phyloP scores from a whole-genome alignment of 1,139 yeast genomes.

The Meyerozyma elateridarum region DNA sequence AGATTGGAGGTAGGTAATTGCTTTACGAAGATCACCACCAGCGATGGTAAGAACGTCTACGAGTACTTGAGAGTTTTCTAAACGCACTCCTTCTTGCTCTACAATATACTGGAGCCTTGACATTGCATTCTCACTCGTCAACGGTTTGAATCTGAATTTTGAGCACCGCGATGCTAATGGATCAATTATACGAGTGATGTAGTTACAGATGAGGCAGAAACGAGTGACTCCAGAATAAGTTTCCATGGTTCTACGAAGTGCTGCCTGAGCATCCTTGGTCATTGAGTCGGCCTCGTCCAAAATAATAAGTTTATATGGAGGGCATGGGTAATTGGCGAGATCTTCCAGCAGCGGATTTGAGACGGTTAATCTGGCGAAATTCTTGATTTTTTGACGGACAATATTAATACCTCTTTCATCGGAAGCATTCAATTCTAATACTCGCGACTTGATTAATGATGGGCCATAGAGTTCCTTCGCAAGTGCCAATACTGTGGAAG shows the following conservation, averaged over 20 bases:
- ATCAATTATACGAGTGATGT: slow-evolving; percentile 92
- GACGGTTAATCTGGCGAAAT: slow-evolving; percentile 82
- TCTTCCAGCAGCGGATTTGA: slow-evolving; percentile 74
- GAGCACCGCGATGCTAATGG: slow-evolving; percentile 96
- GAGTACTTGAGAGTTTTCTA: slow-evolving; percentile 36
- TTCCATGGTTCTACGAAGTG: slow-evolving; percentile 94
- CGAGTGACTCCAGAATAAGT: slow-evolving; percentile 87
- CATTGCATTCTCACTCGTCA: slow-evolving; percentile 69
- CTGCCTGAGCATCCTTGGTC: slow-evolving; percentile 98
- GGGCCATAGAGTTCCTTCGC: slow-evolving; percentile 83
- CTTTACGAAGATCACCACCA: slow-evolving; percentile 88
- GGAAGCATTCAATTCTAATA: slow-evolving; percentile 89
- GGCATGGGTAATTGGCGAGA: slow-evolving; percentile 77
- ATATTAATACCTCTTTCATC: slow-evolving; percentile 95
- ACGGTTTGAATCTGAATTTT: slow-evolving; percentile 81
- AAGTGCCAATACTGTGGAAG: slow-evolving; percentile 85
- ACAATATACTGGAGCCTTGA: slow-evolving; percentile 61
- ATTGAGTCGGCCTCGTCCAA: slow-evolving; percentile 96
- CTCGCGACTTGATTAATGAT: slow-evolving; percentile 63
- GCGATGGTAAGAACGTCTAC: slow-evolving; percentile 59
- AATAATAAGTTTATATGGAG: slow-evolving; percentile 83
- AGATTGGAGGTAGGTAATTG: slow-evolving; percentile 86
- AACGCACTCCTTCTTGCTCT: slow-evolving; percentile 44
- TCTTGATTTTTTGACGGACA: slow-evolving; percentile 88
- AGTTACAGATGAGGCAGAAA: slow-evolving; percentile 90